Base-by-base conservation (phyloP, 148 eudicot species). In the Mesembryanthemum crystallinum region DNA sequence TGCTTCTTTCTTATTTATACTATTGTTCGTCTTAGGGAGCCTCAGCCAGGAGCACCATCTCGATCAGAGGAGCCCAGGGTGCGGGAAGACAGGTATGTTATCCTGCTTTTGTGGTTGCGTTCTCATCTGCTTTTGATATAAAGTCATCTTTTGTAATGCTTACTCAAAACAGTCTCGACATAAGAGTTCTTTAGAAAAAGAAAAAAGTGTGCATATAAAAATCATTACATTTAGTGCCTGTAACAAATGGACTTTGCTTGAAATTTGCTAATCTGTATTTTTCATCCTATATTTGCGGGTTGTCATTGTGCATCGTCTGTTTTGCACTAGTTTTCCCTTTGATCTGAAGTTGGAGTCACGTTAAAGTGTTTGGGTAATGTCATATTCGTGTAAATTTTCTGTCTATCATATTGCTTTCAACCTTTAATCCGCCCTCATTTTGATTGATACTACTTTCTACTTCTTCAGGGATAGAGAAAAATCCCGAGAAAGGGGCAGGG, bases 31-130 rank as follows among this genome's bases (percentile, higher is more conserved):
- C 54, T 24, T 49, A 93, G 98, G 87, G 97, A 91, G 72, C 83
- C 79, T 10, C 97, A 86, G 82, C 76, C 94, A 47, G 92, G 92
- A 64, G 90, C 84, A 47, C 71, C 86, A 82, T 85, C 98, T 74
- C 87, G 88, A 57, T 95, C 99, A 45, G 92, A 84, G 82, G 99
- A 95, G 87, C 98, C 99, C 55, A 90, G 86, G 82, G 76, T 82
- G 71, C 87, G 89, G 33, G 97, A 92, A 57, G 98, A 95, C 35
- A 85, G 96, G 83, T 87, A 80, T 45, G 61, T 21, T 63, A 17
- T 55, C 69, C 65, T n/a, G n/a, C n/a, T 35, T 35, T n/a, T 55
- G 18, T 69, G 20, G 25, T 49, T 29, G 8, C 25, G 25, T n/a
- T 9, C 27, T 25, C 24, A n/a, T n/a, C 39, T 35, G 39, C 4